Conservation (phyloP, 805 yeast species). For the Candida succiphila region DNA sequence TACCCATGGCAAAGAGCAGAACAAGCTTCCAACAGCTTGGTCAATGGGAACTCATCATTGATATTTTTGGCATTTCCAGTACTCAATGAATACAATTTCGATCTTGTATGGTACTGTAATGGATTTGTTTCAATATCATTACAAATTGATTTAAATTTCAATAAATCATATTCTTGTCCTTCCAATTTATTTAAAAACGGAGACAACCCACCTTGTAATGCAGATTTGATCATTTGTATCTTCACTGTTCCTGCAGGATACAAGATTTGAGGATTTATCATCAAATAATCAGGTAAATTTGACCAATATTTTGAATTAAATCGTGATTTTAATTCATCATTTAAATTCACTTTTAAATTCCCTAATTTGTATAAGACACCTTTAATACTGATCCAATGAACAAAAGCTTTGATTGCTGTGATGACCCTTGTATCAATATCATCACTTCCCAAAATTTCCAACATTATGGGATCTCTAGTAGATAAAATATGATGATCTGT, state of each 20-base stretch:
- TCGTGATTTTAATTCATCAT: too few species aligned
- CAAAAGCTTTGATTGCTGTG: conserved; percentile 38
- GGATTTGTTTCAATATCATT: conserved; percentile 37
- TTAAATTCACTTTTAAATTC: too few species aligned
- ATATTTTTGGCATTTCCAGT: conserved; percentile 7
- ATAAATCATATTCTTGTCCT: conserved; percentile 17
- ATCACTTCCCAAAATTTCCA: conserved; percentile 2
- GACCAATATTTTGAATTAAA: too few species aligned
- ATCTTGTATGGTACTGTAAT: conserved; percentile 35
- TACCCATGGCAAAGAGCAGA: conserved; percentile 15
- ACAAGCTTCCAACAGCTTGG: conserved; percentile 8
- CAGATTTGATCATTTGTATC: conserved; percentile 29
- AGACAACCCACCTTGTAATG: too few species aligned
- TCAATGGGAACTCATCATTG: conserved; percentile 5
- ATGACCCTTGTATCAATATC: conserved; percentile 34
- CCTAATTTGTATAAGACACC: conserved; percentile 34
- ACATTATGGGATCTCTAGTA: conserved; percentile 11
- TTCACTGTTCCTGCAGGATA: conserved; percentile 47
- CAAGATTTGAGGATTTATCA: too few species aligned
- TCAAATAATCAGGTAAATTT: too few species aligned
- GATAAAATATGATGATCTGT: conserved; percentile 39
- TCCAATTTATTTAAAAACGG: conserved; percentile 28
- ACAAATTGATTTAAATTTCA: conserved; percentile 30
- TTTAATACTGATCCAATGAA: conserved; percentile 45
- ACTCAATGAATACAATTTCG: conserved; percentile 12